A percentile compares a stretch with the other conserved stretches of the same genome.
Conservation (phyloP, 75 land plant genomes). For the Azolla pinnata region DNA sequence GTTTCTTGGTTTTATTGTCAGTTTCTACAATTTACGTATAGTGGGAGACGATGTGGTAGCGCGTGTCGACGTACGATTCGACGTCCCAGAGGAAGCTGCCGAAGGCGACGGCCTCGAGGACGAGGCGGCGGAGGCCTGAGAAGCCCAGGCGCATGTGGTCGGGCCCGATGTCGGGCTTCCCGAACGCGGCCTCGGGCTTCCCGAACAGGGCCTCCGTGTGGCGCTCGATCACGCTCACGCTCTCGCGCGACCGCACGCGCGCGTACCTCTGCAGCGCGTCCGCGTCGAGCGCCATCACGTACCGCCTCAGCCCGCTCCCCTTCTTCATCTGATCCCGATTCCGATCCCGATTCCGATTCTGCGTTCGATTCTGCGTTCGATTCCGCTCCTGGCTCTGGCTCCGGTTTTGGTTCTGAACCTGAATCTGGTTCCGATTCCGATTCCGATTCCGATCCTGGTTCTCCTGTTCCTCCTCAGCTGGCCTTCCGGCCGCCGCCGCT, state of each 20-base stretch:
- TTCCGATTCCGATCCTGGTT: too few relatives aligned
- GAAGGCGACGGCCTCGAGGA: slow-evolving; percentile 72
- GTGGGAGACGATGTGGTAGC: slow-evolving; percentile 48
- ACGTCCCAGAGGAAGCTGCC: slow-evolving; percentile 75
- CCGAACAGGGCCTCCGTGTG: slow-evolving; percentile 77
- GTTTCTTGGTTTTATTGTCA: too few relatives aligned
- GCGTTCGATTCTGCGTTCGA: too few relatives aligned
- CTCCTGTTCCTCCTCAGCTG: too few relatives aligned
- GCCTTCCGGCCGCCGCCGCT: too few relatives aligned
- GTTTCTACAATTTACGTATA: too few relatives aligned
- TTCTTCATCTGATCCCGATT: too few relatives aligned
- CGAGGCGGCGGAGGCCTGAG: slow-evolving; percentile 42
- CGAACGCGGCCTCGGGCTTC: slow-evolving; percentile 31
- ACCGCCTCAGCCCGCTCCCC: slow-evolving; percentile 38
- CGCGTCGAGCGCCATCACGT: slow-evolving; percentile 67
- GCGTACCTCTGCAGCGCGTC: slow-evolving; percentile 66
- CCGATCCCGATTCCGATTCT: too few relatives aligned
- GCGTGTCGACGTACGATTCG: slow-evolving; percentile 62
- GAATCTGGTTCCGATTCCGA: too few relatives aligned
- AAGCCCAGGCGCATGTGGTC: slow-evolving; percentile 47
- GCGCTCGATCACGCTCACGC: slow-evolving; percentile 56
- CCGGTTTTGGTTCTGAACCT: too few relatives aligned
- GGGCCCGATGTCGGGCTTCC: slow-evolving; percentile 24
- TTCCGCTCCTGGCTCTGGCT: too few relatives aligned
- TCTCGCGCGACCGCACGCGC: slow-evolving; percentile 54